Conservation (phyloP, 768 basidiomycete genomes). For the Arthromyces matolae region DNA sequence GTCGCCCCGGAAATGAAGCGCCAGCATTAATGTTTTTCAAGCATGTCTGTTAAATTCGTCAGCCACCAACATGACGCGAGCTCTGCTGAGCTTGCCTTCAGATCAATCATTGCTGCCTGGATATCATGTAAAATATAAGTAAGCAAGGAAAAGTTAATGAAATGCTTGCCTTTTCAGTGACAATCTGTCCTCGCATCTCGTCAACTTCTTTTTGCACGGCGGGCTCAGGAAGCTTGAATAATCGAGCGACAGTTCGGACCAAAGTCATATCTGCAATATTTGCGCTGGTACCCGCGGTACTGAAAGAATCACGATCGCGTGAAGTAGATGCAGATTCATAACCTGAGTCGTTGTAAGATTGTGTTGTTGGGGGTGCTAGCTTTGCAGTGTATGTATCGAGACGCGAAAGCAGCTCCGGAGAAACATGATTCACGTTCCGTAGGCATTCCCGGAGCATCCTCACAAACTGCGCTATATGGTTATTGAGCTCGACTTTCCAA, state of each 20-base stretch:
- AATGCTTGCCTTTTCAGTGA: slow-evolving; percentile 64
- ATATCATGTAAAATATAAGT: neutral
- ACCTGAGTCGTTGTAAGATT: slow-evolving; percentile 58
- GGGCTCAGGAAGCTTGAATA: slow-evolving; percentile 73
- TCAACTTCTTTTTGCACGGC: slow-evolving; percentile 75
- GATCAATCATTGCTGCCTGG: slow-evolving; percentile 80
- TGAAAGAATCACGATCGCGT: slow-evolving; percentile 52
- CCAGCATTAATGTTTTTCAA: slow-evolving; percentile 89
- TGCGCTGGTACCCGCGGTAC: slow-evolving; percentile 33
- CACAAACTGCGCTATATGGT: slow-evolving; percentile 87
- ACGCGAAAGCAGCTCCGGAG: slow-evolving; percentile 76
- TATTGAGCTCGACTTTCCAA: slow-evolving; percentile 92
- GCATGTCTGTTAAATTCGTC: slow-evolving; percentile 55
- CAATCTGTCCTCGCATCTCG: slow-evolving; percentile 51
- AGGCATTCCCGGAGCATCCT: slow-evolving; percentile 81
- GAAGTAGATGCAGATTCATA: slow-evolving; percentile 62
- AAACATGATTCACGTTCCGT: slow-evolving; percentile 66
- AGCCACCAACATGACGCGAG: slow-evolving; percentile 10
- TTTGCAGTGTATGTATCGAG: slow-evolving; percentile 84
- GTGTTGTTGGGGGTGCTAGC: slow-evolving; percentile 55
- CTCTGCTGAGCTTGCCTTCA: slow-evolving; percentile 57
- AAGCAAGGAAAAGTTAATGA: neutral
- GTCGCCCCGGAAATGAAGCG: slow-evolving; percentile 75
- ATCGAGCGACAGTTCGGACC: slow-evolving; percentile 58
- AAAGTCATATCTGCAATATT: slow-evolving; percentile 75